These are phyloP conservation scores for Phytophthora cactorum DNA, from an alignment of 352 stramenopile genomes.

Conservation along the genomic window DNA sequence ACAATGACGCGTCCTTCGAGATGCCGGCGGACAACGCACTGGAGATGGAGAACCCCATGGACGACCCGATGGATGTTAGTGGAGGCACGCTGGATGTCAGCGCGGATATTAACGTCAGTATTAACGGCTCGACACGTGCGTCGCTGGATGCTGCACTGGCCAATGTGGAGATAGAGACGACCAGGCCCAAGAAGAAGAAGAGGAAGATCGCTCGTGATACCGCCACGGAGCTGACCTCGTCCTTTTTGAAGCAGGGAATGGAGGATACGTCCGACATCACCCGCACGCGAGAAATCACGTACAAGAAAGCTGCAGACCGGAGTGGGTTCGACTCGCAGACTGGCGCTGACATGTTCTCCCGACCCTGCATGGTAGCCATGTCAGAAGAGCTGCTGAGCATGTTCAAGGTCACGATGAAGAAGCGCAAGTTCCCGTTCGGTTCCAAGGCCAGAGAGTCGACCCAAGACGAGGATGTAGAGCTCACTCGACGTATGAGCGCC, in stretches of 20 bases:
- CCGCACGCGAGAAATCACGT: constrained; percentile 54
- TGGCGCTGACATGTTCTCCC: constrained; percentile 57
- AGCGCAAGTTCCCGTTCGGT: constrained; percentile 81
- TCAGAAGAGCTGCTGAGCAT: constrained; percentile 70
- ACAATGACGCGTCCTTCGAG: constrained; percentile 69
- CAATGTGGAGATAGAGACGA: constrained; percentile 48
- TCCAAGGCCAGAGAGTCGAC: constrained; percentile 31
- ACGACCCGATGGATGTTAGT: constrained; percentile 44
- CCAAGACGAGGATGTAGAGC: constrained; percentile 59
- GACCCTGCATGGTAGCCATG: constrained; percentile 65
- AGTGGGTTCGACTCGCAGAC: constrained; percentile 28
- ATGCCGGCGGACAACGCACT: constrained; percentile 44
- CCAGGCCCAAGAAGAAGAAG: constrained; percentile 83
- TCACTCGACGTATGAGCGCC: constrained; percentile 71
- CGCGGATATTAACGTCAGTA: constrained; percentile 69
- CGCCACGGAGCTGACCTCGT: constrained; percentile 80
- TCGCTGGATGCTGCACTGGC: constrained; percentile 71
- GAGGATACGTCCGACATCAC: constrained; percentile 80
- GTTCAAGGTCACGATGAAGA: constrained; percentile 89
- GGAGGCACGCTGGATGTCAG: constrained; percentile 70
- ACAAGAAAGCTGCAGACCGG: constrained; percentile 28
- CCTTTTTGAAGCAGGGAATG: constrained; percentile 81
- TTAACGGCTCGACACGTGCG: constrained; percentile 63
- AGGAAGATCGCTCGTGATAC: constrained; percentile 82
- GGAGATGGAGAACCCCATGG: constrained; percentile 50